Conservation (phyloP, 176 grass and related monocot genomes). For the Areca catechu region DNA sequence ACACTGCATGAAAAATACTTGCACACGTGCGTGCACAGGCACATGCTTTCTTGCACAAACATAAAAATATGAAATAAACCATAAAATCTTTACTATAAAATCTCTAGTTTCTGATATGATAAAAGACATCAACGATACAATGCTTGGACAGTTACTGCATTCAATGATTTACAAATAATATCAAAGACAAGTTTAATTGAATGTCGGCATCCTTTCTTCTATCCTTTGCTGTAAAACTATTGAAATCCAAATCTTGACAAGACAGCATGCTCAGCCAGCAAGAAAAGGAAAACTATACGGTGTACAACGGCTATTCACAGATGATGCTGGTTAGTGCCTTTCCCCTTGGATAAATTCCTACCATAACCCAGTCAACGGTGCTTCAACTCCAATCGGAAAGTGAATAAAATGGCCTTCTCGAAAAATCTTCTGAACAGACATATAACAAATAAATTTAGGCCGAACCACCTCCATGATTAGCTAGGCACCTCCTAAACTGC, state of each 20-base stretch:
- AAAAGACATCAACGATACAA: too few relatives aligned
- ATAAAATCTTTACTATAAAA: too few relatives aligned
- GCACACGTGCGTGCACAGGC: too few relatives aligned
- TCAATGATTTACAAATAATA: conserved; percentile 15
- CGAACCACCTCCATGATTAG: too few relatives aligned
- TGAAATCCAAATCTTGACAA: neutral
- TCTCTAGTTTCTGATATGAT: too few relatives aligned
- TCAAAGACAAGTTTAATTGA: neutral
- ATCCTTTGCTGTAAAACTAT: conserved; percentile 1
- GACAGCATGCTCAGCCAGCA: neutral
- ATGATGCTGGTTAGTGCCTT: conserved; percentile 12
- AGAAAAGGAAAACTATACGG: conserved; percentile 1
- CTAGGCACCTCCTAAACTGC: too few relatives aligned
- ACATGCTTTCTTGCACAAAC: too few relatives aligned
- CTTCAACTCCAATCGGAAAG: neutral
- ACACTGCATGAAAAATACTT: too few relatives aligned
- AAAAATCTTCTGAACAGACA: neutral
- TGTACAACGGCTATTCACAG: conserved; percentile 10
- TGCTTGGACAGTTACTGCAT: neutral
- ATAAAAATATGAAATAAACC: too few relatives aligned
- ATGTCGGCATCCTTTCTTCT: conserved; percentile 3
- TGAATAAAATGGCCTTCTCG: neutral
- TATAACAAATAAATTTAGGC: neutral
- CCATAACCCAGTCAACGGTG: neutral
- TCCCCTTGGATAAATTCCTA: neutral